Evolutionary conservation across 768 basidiomycete species (phyloP), one percentile per base, ranked within the genome.

Genomic region (Scleroderma citrinum): DNA sequence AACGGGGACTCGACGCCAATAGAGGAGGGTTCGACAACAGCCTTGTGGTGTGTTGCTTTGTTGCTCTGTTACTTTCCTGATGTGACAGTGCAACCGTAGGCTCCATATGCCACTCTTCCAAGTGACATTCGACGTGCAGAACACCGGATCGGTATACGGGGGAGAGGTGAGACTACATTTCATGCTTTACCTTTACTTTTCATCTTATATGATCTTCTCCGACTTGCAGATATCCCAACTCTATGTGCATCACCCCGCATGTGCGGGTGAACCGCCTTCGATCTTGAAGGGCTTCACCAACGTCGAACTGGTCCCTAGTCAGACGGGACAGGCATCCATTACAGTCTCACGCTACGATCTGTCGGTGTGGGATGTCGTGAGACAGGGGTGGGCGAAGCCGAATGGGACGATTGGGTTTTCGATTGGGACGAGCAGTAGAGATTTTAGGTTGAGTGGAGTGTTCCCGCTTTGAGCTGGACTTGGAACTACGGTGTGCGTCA

Each of bases 331-430:
- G 7, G 79, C 81, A 2, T 73, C 69, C 6, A 73, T 90, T 56
- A 75, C 71, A 7, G 69, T 90, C 29, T 82, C 85, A 13, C 72
- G 83, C 31, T 82, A 87, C 56, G 83, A 86, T 54, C 57, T 88
- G 56, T 84, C 81, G 19, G 74, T 87, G 47, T 92, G 88, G 91
- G 86, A 92, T 63, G 77, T 76, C 1, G 75, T 66, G 10, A 70
- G 72, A 21, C 90, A 92, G 64, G 81, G 84, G 3, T 92, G 91
- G 89, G 70, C 71, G 52, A 79, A 76, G 54, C 88, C 90, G 1
- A 58, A 66, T 2, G 89, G 87, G 2, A 71, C 61, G 36, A 81
- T 87, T 58, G 68, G 67, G 19, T 73, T 92, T 44, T 76, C 78
- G 5, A 67, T 89, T 34, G 87, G 87, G 16, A 74, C 77, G 51